Evolutionary conservation across 768 basidiomycete genomes (phyloP), one percentile per base, ranked within the genome.

Genomic region (Auriscalpium microsporum): DNA sequence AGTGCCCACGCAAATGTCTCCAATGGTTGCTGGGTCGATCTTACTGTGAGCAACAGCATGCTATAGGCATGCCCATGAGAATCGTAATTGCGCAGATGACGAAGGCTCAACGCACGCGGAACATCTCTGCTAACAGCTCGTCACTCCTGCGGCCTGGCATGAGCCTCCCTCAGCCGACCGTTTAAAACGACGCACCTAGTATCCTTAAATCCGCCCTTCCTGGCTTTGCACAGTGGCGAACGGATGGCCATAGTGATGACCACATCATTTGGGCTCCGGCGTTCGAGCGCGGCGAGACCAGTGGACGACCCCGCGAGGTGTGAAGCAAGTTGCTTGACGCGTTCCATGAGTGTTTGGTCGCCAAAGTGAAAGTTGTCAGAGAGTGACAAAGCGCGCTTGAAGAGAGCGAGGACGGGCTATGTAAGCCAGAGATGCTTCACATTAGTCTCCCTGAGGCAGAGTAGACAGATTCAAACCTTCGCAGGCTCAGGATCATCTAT

Each of bases 241-340:
- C 87, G 82, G 61, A 86, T 82, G 56, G 89, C 86, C 75, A 88
- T 78, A 2, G 88, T 90, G 57, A 91, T 80, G 65, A 91, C 90
- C 11, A 91, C 83, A 75, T 91, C 90, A 59, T 90, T 81, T 3
- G 81, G 80, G 50, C 69, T 76, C 66, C 87, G 84, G 45, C 69
- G 72, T 58, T 81, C 74, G 48, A 90, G 72, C 14, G 75, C 72
- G 21, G 74, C 68, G 8, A 81, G 64, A n/a, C 80, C 81, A 28
- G 62, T 67, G 16, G 75, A 67, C 11, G 75, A 63, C 3, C 70
- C 65, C 17, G 72, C 63, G 52, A 87, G 67, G 63, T 87, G 87
- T 44, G 81, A 78, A 34, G 79, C 78, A 23, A 87, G 71, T 68
- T 86, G 83, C 65, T 76, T 81, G 51, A 87, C 73, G 57, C 84